Conservation (phyloP, 305 asterid species). For the Solanum hybrid region DNA sequence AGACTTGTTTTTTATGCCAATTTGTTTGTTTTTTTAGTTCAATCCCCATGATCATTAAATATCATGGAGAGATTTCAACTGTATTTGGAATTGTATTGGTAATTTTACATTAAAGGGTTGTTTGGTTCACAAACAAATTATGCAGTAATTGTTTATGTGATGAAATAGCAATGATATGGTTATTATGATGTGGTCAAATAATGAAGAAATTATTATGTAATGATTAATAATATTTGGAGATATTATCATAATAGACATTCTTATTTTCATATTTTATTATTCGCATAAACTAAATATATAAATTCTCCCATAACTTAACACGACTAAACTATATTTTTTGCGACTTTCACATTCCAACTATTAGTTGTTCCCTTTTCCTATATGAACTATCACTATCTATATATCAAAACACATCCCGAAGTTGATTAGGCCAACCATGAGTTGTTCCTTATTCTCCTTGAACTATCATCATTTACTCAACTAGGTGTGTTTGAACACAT, state of each 20-base stretch:
- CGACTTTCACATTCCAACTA: no score
- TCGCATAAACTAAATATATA: no score
- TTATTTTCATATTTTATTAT: neutral
- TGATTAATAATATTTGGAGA: neutral
- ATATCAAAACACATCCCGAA: no score
- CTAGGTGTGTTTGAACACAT: neutral
- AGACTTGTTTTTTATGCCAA: neutral
- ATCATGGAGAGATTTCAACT: neutral
- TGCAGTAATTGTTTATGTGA: neutral
- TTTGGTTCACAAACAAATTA: neutral
- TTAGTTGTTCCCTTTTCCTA: neutral
- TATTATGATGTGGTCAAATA: neutral
- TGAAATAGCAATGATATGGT: neutral
- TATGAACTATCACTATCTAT: neutral
- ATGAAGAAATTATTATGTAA: neutral
- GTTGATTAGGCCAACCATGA: no score
- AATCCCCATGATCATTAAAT: neutral
- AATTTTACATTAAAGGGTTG: neutral
- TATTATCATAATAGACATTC: neutral
- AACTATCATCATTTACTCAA: neutral
- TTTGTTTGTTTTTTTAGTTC: neutral
- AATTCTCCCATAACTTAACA: no score
- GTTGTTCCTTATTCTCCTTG: no score
- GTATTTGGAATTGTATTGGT: neutral
- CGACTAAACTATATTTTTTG: neutral